Percentiles rank a stretch among this genome's conserved stretches.
These are phyloP conservation scores for Naganishia randhawae DNA, from an alignment of 768 basidiomycete genomes.

Conservation along the genomic window DNA sequence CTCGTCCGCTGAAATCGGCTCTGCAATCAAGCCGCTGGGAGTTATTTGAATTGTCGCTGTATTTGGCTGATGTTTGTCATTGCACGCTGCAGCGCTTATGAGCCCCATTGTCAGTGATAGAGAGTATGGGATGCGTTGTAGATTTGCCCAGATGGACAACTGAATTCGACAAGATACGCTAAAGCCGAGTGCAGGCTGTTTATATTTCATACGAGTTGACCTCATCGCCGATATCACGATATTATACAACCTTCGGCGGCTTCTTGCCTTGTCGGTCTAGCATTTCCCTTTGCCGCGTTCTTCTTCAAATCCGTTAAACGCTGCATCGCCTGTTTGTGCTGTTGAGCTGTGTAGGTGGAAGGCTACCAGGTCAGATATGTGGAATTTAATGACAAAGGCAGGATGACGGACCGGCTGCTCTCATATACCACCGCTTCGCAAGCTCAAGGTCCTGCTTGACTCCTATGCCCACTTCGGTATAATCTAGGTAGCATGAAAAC, in stretches of 20 bases:
- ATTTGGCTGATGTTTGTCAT: no score
- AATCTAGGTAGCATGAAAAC: constrained; percentile 58
- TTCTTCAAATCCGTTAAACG: constrained; percentile 53
- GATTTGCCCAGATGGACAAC: no score
- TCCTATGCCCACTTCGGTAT: constrained; percentile 95
- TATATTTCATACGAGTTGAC: no score
- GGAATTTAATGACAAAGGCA: background rate
- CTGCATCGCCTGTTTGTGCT: constrained; percentile 17
- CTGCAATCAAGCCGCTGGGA: no score
- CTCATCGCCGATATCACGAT: no score
- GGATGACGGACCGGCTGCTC: constrained; percentile 78
- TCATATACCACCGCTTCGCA: constrained; percentile 98
- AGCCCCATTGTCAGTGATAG: no score
- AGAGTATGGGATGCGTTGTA: no score
- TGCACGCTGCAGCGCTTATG: no score
- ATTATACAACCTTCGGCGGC: constrained; percentile 92
- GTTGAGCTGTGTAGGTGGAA: constrained; percentile 6
- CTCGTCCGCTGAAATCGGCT: no score
- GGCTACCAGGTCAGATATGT: background rate
- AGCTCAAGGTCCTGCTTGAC: constrained; percentile 93
- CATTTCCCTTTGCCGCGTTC: constrained; percentile 60
- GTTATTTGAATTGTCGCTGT: no score
- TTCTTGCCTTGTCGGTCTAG: constrained; percentile 85
- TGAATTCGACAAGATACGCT: no score
- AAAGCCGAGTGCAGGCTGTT: no score